These are phyloP conservation scores for Amniculicola lignicola DNA, from an alignment of 495 filamentous ascomycete genomes.

Conservation along the genomic window DNA sequence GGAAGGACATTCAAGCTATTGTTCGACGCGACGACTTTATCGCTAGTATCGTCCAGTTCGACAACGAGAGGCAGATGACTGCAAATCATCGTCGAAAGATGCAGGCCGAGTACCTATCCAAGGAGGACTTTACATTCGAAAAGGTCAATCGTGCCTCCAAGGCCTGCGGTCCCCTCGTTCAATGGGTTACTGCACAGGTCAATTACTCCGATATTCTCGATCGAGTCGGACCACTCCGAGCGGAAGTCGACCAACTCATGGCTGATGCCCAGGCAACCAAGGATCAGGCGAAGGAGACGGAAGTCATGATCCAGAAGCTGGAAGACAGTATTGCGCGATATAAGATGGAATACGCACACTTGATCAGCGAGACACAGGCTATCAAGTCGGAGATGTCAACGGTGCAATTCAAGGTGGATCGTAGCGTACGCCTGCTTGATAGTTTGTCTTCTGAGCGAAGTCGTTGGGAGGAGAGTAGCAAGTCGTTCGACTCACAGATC, in stretches of 20 bases:
- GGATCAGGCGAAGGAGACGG: slow-evolving; percentile 86
- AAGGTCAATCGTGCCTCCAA: slow-evolving; percentile 92
- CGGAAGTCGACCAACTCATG: slow-evolving; percentile 84
- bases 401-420: slow-evolving; percentile 96
- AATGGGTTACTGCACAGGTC: slow-evolving; percentile 97
- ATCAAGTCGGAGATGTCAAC: slow-evolving; percentile 96
- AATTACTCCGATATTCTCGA: slow-evolving; percentile 96
- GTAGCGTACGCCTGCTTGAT: slow-evolving; percentile 89
- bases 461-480: slow-evolving; percentile 95
- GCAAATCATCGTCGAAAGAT: slow-evolving; percentile 75
- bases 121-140: slow-evolving; percentile 93
- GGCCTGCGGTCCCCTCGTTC: slow-evolving; percentile 92
- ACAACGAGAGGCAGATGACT: slow-evolving; percentile 96
- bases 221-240: slow-evolving; percentile 86
- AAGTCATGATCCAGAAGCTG: slow-evolving; percentile 75
- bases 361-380: slow-evolving; percentile 94
- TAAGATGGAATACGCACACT: slow-evolving; percentile 91
- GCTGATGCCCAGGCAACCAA: slow-evolving; percentile 88
- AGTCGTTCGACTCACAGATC: slow-evolving; percentile 96
- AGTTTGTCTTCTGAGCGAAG: slow-evolving; percentile 89
- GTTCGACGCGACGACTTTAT: slow-evolving; percentile 94
- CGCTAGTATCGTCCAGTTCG: slow-evolving; percentile 93
- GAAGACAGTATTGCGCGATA: slow-evolving; percentile 93
- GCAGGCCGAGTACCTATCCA: slow-evolving; percentile 85
- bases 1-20: slow-evolving; percentile 85